Percentiles rank a stretch among this genome's conserved stretches.
These are phyloP conservation scores for Mortierella antarctica DNA, from an alignment of 192 early-diverging fungal genomes.

Conservation along the genomic window DNA sequence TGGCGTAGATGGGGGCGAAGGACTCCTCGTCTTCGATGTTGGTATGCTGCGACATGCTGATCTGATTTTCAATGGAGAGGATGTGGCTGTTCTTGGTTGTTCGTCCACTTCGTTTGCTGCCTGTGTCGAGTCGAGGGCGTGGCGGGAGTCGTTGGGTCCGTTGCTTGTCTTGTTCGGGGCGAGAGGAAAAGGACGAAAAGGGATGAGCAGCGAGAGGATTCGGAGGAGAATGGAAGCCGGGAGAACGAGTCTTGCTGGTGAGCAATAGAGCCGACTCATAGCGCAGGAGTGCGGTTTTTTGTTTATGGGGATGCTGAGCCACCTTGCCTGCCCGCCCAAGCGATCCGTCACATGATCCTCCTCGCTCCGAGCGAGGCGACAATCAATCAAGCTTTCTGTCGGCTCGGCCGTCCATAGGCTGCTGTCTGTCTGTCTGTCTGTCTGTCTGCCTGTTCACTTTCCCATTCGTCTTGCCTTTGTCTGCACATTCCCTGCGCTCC, in stretches of 20 bases:
- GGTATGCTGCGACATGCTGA: slow-evolving; percentile 41
- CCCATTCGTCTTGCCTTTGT: background rate
- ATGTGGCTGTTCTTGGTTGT: background rate
- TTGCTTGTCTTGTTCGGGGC: too few relatives aligned
- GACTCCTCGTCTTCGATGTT: slow-evolving; percentile 52
- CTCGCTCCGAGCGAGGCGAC: too few relatives aligned
- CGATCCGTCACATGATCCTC: too few relatives aligned
- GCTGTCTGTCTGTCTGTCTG: too few relatives aligned
- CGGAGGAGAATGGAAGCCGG: background rate
- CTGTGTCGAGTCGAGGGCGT: too few relatives aligned
- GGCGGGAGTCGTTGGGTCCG: too few relatives aligned
- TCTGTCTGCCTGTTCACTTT: background rate
- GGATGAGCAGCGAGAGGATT: background rate
- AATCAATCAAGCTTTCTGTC: too few relatives aligned
- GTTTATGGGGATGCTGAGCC: too few relatives aligned
- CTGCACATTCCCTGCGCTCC: too few relatives aligned
- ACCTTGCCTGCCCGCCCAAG: too few relatives aligned
- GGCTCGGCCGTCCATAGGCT: too few relatives aligned
- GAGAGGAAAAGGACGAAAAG: background rate
- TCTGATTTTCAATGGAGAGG: background rate
- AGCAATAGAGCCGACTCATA: background rate
- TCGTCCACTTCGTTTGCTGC: slow-evolving; percentile 7
- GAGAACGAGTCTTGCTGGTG: background rate
- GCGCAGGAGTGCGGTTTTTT: too few relatives aligned
- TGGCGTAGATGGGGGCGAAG: slow-evolving; percentile 51